Evolutionary conservation across 768 basidiomycete species (phyloP).

Genomic region (Cystofilobasidium ferigula): DNA sequence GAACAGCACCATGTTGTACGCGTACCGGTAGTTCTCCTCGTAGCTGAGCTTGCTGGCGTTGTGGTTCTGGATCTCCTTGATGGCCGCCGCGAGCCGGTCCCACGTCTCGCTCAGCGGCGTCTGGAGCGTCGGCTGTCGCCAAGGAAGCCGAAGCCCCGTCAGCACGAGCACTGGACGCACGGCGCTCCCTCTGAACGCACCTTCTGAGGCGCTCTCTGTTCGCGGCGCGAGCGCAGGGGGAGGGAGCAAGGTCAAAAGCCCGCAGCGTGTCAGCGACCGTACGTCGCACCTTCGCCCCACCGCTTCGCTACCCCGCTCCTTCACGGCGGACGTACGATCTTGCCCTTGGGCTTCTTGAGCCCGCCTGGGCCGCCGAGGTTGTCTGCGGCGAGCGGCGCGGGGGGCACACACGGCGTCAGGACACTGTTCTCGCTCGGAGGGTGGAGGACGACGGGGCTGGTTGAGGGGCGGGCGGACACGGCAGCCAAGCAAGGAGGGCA

Average conservation of each 20-base stretch:
- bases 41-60: slow-evolving; percentile 79
- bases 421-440: no score
- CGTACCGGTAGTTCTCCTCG: slow-evolving; percentile 87
- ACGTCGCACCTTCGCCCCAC: no score
- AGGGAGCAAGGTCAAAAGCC: neutral
- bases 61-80: slow-evolving; percentile 87
- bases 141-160: no score
- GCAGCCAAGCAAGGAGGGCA: no score
- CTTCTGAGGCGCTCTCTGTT: slow-evolving; percentile 10
- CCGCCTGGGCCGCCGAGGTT: neutral
- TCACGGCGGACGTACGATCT: slow-evolving; percentile 19
- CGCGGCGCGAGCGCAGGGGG: neutral
- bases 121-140: neutral
- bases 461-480: no score
- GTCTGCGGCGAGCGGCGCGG: neutral
- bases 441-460: no score
- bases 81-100: slow-evolving; percentile 55
- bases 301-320: no score
- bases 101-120: slow-evolving; percentile 10
- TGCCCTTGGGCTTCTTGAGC: slow-evolving; percentile 22
- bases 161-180: neutral
- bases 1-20: slow-evolving; percentile 84
- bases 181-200: neutral
- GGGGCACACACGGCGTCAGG: no score
- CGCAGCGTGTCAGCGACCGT: no score